Percentiles rank a stretch among this genome's conserved stretches.
Evolutionary conservation across 1,284 basidiomycete species (phyloP).

Genomic region (Puccinia hordei): DNA sequence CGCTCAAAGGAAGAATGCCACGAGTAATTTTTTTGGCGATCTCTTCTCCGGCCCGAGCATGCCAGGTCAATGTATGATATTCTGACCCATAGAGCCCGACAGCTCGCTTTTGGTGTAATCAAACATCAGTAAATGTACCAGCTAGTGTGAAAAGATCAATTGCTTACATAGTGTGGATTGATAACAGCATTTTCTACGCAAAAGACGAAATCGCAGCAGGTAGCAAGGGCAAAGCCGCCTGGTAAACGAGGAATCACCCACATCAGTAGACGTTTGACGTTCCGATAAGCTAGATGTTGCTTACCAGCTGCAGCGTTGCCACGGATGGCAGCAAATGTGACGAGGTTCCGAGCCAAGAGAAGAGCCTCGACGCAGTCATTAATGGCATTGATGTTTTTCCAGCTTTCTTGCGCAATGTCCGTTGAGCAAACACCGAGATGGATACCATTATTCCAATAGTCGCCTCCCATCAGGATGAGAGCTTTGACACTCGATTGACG

Average conservation of each 20-base stretch:
- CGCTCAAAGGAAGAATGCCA: slow-evolving; percentile 61
- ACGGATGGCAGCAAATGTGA: slow-evolving; percentile 62
- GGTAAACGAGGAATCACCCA: not conserved
- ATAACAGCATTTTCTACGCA: slow-evolving; percentile 60
- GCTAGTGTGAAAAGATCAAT: slow-evolving; percentile 47
- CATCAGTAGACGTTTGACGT: not conserved
- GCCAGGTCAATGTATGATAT: slow-evolving; percentile 46
- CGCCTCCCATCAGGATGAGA: slow-evolving; percentile 42
- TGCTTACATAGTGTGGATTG: slow-evolving; percentile 62
- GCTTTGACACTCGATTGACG: slow-evolving; percentile 54
- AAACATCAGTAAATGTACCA: slow-evolving; percentile 60
- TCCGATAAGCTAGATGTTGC: not conserved
- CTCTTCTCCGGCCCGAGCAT: slow-evolving; percentile 53
- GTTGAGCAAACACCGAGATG: slow-evolving; percentile 57
- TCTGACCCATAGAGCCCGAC: slow-evolving; percentile 47
- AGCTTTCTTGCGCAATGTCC: slow-evolving; percentile 62
- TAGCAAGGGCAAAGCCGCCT: slow-evolving; percentile 62
- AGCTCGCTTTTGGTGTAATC: slow-evolving; percentile 56
- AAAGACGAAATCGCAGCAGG: slow-evolving; percentile 61
- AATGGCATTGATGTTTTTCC: slow-evolving; percentile 63
- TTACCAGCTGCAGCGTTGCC: slow-evolving; percentile 62
- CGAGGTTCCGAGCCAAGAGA: slow-evolving; percentile 60
- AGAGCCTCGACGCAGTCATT: slow-evolving; percentile 61
- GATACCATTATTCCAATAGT: slow-evolving; percentile 63
- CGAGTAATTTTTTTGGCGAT: slow-evolving; percentile 58